phyloP scores from a whole-genome alignment of 441 rosid genomes.

The Pelargonium cotyledonis region DNA sequence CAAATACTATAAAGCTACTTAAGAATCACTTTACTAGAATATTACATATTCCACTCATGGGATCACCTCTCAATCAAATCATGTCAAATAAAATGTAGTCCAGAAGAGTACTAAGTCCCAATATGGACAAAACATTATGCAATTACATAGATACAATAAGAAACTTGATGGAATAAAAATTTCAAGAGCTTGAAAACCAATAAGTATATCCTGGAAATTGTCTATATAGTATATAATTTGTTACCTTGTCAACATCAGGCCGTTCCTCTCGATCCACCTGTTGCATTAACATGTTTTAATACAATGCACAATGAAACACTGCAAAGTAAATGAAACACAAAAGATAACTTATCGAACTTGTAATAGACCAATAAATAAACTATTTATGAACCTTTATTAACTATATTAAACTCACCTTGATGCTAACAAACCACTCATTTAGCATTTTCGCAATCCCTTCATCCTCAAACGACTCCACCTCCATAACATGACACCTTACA shows the following conservation, averaged over 20 bases:
- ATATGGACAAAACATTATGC: not conserved
- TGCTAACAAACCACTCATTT: slow-evolving; percentile 74
- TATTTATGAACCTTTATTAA: not conserved
- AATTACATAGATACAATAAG: not conserved
- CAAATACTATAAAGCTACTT: no score
- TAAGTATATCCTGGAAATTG: no score
- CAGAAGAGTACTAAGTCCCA: not conserved
- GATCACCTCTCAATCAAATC: not conserved
- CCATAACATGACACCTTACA: slow-evolving; percentile 96
- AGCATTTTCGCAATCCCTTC: slow-evolving; percentile 71
- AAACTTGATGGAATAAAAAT: not conserved
- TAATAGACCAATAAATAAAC: not conserved
- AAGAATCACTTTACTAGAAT: no score
- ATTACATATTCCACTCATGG: not conserved
- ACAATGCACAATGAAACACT: slow-evolving; percentile 10
- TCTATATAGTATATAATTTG: no score
- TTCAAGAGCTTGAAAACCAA: not conserved
- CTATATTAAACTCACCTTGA: slow-evolving; percentile 52
- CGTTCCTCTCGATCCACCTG: slow-evolving; percentile 97
- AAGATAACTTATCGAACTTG: not conserved
- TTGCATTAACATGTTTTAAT: slow-evolving; percentile 22
- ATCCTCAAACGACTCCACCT: slow-evolving; percentile 90
- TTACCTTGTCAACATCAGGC: slow-evolving; percentile 95
- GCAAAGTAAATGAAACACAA: not conserved
- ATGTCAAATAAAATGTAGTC: not conserved